Conservation (phyloP, 2,329 filamentous ascomycete species). For the Sporothrix curviconia region DNA sequence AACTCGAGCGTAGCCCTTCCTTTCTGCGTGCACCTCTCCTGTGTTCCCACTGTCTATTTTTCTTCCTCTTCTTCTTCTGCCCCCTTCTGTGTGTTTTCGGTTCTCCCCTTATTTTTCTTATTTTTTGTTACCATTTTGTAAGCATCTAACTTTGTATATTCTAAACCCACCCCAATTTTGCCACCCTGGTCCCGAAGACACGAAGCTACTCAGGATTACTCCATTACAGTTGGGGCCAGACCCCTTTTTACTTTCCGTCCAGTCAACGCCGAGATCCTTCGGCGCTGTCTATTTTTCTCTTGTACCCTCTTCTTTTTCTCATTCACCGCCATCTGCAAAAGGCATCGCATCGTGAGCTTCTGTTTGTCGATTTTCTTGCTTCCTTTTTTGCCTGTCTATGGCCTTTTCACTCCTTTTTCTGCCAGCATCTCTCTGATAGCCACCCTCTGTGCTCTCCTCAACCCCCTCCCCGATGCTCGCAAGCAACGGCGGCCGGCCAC, state of each 20-base stretch:
- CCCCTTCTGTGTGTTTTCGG: background rate
- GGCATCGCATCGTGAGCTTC: slow-evolving; percentile 4
- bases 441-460: background rate
- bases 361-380: background rate
- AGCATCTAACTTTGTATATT: too few relatives aligned
- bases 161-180: too few relatives aligned
- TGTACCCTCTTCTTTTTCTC: background rate
- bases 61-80: background rate
- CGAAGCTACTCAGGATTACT: too few relatives aligned
- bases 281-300: background rate
- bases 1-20: background rate
- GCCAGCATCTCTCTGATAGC: background rate
- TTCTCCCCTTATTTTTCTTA: background rate
- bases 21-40: background rate
- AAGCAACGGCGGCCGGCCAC: slow-evolving; percentile 5
- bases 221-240: too few relatives aligned
- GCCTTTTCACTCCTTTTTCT: background rate
- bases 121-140: background rate
- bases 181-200: too few relatives aligned
- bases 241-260: background rate
- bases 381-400: slow-evolving; percentile 1
- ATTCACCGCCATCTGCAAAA: background rate
- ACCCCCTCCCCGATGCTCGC: background rate
- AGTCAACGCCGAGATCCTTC: background rate
- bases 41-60: background rate